These are phyloP conservation scores for Hypoxylon fuscum DNA, from an alignment of 495 filamentous ascomycete genomes.

Conservation along the genomic window DNA sequence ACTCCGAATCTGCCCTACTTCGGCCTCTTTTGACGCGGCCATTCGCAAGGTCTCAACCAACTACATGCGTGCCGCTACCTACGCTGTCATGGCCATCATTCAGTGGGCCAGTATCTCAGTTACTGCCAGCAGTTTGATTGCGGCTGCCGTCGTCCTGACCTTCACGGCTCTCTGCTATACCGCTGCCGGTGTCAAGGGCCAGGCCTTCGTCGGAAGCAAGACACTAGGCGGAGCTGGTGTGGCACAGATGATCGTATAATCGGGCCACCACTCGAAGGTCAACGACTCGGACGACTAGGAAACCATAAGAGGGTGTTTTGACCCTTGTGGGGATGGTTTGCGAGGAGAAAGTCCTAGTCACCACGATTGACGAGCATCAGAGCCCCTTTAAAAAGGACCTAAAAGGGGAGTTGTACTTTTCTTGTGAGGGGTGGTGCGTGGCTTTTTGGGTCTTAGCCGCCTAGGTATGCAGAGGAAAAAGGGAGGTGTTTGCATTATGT, in stretches of 20 bases:
- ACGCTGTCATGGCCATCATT: slow-evolving; percentile 77
- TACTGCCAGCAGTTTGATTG: slow-evolving; percentile 76
- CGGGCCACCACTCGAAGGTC: neutral
- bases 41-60: slow-evolving; percentile 94
- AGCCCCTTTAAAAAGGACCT: no score
- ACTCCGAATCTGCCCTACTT: slow-evolving; percentile 97
- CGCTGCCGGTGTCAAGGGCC: slow-evolving; percentile 85
- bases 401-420: slow-evolving; percentile 28
- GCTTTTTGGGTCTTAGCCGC: slow-evolving; percentile 18
- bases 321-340: slow-evolving; percentile 13
- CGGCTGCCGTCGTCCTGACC: slow-evolving; percentile 82
- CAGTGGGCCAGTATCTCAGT: slow-evolving; percentile 82
- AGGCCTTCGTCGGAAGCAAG: slow-evolving; percentile 96
- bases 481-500: slow-evolving; percentile 24
- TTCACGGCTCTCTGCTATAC: slow-evolving; percentile 83
- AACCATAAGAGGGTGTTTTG: slow-evolving; percentile 3
- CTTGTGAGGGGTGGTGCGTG: slow-evolving; percentile 8
- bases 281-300: slow-evolving; percentile 4
- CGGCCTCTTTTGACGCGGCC: slow-evolving; percentile 83
- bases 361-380: slow-evolving; percentile 26
- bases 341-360: slow-evolving; percentile 5
- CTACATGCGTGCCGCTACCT: slow-evolving; percentile 96
- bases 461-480: slow-evolving; percentile 24
- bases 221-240: slow-evolving; percentile 93
- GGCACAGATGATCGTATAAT: slow-evolving; percentile 97